Evolutionary conservation across 2,329 filamentous ascomycete species (phyloP), one percentile per base, ranked within the genome.

Genomic region (Diplocarpon mali): DNA sequence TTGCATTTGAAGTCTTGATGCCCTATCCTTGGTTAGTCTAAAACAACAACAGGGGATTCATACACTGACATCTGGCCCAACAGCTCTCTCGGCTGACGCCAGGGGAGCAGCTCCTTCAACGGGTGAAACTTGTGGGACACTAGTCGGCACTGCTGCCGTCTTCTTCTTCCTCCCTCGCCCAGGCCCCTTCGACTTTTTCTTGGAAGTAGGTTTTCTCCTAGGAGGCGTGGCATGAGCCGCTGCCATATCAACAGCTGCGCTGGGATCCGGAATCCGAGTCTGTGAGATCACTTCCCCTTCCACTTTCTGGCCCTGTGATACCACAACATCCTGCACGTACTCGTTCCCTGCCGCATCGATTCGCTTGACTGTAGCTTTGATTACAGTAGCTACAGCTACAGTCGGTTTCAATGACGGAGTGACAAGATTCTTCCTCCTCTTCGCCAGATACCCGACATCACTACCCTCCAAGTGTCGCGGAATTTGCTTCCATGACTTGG

Each of bases 291-390:
- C 80, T 60, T 95, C 88, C 45, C 87, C 87, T 51, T 90, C 84
- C 0, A 94, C 74, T 5, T 70, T 69, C 60, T 92, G 84, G 0
- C 87, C 88, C 46, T 90, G 84, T 5, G 79, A 76, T 3, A 94
- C 73, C 15, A 86, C 83, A 7, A 92, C 79, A 57, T 93, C 86
- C 62, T 92, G 87, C 2, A 90, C 80, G 49, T 85, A 86, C 9
- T 85, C 74, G 55, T 90, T 90, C 17, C 89, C 89, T 1, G 78
- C 77, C 4, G 82, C 80, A 60, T 94, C 86, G 10, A 82, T 69
- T 53, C 83, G 80, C 56, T 84, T 78, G 42, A 95, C 85, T 16
- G 83, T 92, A 0, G 85, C 86, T 57, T 83, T 83, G 7, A 85
- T 81, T 56, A 92, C 66, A 5, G 70, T 85, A 3, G 77, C 72